phyloP scores from a whole-genome alignment of 768 basidiomycete species.

The Fomitopsis serialis region DNA sequence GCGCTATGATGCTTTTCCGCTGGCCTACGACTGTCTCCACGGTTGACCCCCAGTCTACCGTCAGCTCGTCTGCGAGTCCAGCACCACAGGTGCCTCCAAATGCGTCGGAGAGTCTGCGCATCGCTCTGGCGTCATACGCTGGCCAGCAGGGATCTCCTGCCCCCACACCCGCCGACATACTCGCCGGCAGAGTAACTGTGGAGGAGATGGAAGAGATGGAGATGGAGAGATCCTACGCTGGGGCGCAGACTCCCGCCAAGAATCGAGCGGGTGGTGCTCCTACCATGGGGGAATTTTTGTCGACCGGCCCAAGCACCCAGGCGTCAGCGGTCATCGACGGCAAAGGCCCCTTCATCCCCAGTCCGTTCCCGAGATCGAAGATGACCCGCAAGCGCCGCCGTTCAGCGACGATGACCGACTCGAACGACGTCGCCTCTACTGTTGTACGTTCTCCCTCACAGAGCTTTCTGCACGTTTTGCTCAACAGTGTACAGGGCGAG shows the following conservation, averaged over 20 bases:
- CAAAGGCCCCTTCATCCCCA: constrained; percentile 22
- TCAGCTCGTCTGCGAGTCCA: constrained; percentile 52
- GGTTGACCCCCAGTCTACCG: constrained; percentile 73
- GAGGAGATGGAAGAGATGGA: constrained; percentile 22
- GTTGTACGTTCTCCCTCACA: neutral
- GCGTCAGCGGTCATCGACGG: constrained; percentile 9
- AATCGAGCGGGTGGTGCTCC: constrained; percentile 21
- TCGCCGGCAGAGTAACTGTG: constrained; percentile 55
- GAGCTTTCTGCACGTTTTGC: neutral
- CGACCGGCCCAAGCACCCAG: neutral
- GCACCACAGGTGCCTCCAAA: constrained; percentile 20
- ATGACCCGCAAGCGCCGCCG: neutral
- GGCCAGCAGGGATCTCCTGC: constrained; percentile 21
- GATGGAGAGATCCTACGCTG: constrained; percentile 12
- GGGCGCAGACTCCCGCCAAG: constrained; percentile 1
- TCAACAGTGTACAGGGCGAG: neutral
- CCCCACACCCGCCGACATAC: constrained; percentile 61
- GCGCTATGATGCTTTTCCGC: constrained; percentile 67
- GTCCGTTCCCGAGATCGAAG: constrained; percentile 8
- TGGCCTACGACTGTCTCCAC: constrained; percentile 53
- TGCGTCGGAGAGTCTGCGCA: constrained; percentile 19
- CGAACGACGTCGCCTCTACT: neutral
- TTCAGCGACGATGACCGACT: neutral
- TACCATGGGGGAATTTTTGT: constrained; percentile 34
- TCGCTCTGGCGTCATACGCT: constrained; percentile 22